phyloP scores from a whole-genome alignment of 352 stramenopile genomes.

The Elongisporangium senticosum region DNA sequence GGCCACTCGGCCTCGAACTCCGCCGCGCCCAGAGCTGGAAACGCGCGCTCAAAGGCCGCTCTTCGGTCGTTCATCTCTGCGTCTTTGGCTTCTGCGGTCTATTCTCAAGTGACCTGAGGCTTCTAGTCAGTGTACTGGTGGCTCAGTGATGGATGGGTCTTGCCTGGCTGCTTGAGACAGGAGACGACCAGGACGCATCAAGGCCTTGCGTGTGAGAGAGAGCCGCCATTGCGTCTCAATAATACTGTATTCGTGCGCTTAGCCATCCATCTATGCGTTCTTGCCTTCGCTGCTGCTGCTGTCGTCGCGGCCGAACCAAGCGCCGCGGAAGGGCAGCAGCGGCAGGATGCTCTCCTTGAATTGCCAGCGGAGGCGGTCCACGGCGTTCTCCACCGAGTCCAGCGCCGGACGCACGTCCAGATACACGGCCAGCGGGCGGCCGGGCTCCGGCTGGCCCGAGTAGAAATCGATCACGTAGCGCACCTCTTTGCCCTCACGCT shows the following conservation, averaged over 20 bases:
- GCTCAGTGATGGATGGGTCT: too few relatives aligned
- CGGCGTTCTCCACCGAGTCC: slow-evolving; percentile 80
- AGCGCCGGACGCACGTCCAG: slow-evolving; percentile 96
- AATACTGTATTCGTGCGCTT: background rate
- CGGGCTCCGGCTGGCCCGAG: slow-evolving; percentile 84
- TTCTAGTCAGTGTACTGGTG: too few relatives aligned
- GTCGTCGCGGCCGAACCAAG: slow-evolving; percentile 25
- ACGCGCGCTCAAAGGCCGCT: too few relatives aligned
- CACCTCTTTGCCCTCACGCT: slow-evolving; percentile 87
- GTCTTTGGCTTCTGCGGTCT: too few relatives aligned
- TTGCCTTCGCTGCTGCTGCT: slow-evolving; percentile 1
- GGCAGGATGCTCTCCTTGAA: slow-evolving; percentile 72
- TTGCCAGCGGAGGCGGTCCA: slow-evolving; percentile 78
- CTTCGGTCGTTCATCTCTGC: too few relatives aligned
- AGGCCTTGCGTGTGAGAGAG: background rate
- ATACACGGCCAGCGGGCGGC: slow-evolving; percentile 87
- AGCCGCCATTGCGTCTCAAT: background rate
- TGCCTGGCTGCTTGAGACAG: too few relatives aligned
- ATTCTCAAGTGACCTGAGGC: too few relatives aligned
- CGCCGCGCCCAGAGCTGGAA: too few relatives aligned
- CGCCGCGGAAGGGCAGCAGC: slow-evolving; percentile 64
- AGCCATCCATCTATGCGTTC: slow-evolving; percentile 6
- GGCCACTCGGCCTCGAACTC: too few relatives aligned
- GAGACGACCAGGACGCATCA: too few relatives aligned
- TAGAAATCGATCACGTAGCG: slow-evolving; percentile 99